These are phyloP conservation scores for Acacia crassicarpa DNA, from an alignment of 306 rosid genomes.

Conservation along the genomic window DNA sequence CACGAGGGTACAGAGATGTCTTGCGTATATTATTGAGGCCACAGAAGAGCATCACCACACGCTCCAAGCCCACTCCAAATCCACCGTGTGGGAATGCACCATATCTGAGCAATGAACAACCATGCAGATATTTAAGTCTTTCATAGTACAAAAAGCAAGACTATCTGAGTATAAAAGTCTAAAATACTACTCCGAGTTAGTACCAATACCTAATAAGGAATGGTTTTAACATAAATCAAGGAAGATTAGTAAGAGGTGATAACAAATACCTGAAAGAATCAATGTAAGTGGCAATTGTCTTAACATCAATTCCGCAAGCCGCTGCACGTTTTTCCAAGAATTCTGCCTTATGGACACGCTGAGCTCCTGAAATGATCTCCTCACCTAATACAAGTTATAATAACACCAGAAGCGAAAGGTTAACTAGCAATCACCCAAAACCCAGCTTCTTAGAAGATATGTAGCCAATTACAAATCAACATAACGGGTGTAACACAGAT, in stretches of 20 bases:
- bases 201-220: background rate
- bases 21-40: constrained; percentile 71
- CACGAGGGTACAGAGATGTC: constrained; percentile 69
- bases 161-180: background rate
- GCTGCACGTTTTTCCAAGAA: constrained; percentile 73
- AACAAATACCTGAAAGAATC: constrained; percentile 81
- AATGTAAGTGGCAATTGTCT: constrained; percentile 70
- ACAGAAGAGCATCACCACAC: constrained; percentile 78
- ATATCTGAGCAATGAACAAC: constrained; percentile 55
- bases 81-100: constrained; percentile 97
- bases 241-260: background rate
- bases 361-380: constrained; percentile 97
- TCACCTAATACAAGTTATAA: constrained; percentile 56
- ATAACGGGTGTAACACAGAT: background rate
- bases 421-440: constrained; percentile 7
- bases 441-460: background rate
- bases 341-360: constrained; percentile 84
- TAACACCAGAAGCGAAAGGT: constrained; percentile 18
- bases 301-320: constrained; percentile 76
- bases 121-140: constrained; percentile 1
- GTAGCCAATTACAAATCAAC: background rate
- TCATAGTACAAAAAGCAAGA: background rate
- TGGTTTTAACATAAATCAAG: background rate
- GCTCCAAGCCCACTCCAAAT: constrained; percentile 93
- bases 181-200: background rate